Percentiles rank a stretch among this genome's conserved stretches.
Evolutionary conservation across 108 stramenopile species (phyloP).

Genomic region (Discostella stelligeroides): DNA sequence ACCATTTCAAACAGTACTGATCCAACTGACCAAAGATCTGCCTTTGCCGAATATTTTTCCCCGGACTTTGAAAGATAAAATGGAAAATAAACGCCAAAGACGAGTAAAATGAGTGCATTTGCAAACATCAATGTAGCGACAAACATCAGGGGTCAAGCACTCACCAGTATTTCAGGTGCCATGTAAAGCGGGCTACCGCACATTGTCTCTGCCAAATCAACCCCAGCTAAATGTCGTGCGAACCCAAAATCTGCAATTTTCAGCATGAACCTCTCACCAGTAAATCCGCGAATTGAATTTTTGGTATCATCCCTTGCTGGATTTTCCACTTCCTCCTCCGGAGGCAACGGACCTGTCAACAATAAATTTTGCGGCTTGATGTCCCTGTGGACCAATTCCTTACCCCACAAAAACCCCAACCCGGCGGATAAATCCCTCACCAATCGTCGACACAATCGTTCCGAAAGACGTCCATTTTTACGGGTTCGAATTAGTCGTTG

Average conservation of each 20-base stretch:
- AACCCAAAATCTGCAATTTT: constrained; percentile 99
- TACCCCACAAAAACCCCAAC: constrained; percentile 85
- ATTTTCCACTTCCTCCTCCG: constrained; percentile 63
- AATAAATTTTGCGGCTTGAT: constrained; percentile 97
- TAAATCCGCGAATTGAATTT: constrained; percentile 25
- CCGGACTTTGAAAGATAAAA: constrained; percentile 47
- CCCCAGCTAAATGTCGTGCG: constrained; percentile 89
- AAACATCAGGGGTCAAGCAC: constrained; percentile 7
- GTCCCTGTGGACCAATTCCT: constrained; percentile 92
- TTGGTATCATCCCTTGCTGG: constrained; percentile 49
- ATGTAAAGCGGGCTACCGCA: constrained; percentile 98
- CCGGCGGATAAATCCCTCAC: constrained; percentile 92
- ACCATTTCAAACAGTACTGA: constrained; percentile 98
- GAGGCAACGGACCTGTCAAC: constrained; percentile 79
- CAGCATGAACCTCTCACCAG: constrained; percentile 59
- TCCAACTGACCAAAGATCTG: constrained; percentile 98
- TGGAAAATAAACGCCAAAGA: background rate
- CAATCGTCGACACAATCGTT: constrained; percentile 82
- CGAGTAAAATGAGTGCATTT: background rate
- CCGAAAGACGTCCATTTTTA: constrained; percentile 70
- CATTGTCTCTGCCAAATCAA: constrained; percentile 95
- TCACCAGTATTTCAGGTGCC: constrained; percentile 93
- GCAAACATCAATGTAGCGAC: background rate
- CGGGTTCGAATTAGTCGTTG: constrained; percentile 84
- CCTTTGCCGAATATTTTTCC: constrained; percentile 91